A percentile compares a stretch with the other conserved stretches of the same genome.
These are phyloP conservation scores for Jacaranda mimosifolia DNA, from an alignment of 257 asterid species.

Conservation along the genomic window DNA sequence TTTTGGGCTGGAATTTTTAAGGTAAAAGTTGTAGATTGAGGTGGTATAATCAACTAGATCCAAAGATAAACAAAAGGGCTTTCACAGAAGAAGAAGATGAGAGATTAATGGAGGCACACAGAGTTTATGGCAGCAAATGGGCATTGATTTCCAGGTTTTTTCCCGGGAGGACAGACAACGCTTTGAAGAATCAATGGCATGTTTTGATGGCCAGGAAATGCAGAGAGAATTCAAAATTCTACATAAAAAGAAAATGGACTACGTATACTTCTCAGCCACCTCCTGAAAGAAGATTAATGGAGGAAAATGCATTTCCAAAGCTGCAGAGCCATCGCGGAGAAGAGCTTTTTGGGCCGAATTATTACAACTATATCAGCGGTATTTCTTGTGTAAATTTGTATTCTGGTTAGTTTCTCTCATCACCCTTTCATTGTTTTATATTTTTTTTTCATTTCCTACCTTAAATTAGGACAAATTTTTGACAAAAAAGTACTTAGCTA, in stretches of 20 bases:
- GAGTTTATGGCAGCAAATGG: slow-evolving; percentile 58
- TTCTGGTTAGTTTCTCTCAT: slow-evolving; percentile 1
- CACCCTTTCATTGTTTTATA: too few relatives aligned
- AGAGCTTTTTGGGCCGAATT: neutral
- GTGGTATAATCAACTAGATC: slow-evolving; percentile 67
- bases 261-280: neutral
- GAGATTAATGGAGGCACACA: slow-evolving; percentile 52
- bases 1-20: slow-evolving; percentile 20
- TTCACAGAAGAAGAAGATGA: slow-evolving; percentile 60
- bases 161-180: slow-evolving; percentile 65
- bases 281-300: neutral
- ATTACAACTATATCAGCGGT: slow-evolving; percentile 30
- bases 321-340: neutral
- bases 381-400: slow-evolving; percentile 1
- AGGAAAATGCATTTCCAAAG: neutral
- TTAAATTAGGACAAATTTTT: too few relatives aligned
- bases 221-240: slow-evolving; percentile 43
- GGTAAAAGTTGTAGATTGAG: slow-evolving; percentile 71
- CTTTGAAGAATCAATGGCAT: slow-evolving; percentile 69
- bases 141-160: slow-evolving; percentile 55
- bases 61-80: slow-evolving; percentile 52
- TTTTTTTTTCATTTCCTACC: too few relatives aligned
- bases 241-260: slow-evolving; percentile 32
- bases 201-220: slow-evolving; percentile 56
- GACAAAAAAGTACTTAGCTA: too few relatives aligned